A percentile compares a stretch with the other conserved stretches of the same genome.
Conservation (phyloP, 140 eudicot species). For the Senecio squalidus region DNA sequence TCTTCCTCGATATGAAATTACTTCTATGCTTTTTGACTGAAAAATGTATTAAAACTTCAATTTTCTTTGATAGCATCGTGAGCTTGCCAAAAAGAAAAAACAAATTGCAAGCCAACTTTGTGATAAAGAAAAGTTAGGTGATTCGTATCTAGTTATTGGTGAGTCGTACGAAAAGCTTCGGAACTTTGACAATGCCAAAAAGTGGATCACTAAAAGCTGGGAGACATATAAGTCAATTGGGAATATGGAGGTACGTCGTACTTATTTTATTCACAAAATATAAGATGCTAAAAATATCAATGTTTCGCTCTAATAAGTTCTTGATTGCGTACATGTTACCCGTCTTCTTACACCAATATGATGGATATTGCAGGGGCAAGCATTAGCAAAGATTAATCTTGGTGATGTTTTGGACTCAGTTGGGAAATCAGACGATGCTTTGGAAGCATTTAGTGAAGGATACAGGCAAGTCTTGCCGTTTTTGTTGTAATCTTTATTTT, state of each 20-base stretch:
- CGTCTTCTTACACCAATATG: constrained; percentile 18
- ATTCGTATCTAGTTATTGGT: constrained; percentile 72
- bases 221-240: constrained; percentile 64
- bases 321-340: neutral
- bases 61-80: constrained; percentile 46
- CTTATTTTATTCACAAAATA: neutral
- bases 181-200: constrained; percentile 60
- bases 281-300: neutral
- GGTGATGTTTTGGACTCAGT: constrained; percentile 74
- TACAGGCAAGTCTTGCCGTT: constrained; percentile 47
- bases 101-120: constrained; percentile 68
- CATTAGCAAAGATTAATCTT: constrained; percentile 74
- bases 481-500: neutral
- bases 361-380: constrained; percentile 82
- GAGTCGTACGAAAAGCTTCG: constrained; percentile 90
- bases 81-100: constrained; percentile 77
- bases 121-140: constrained; percentile 86
- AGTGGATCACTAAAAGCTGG: constrained; percentile 84
- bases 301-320: neutral
- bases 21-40: constrained; percentile 1
- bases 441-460: constrained; percentile 76
- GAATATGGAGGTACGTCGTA: constrained; percentile 71
- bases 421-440: constrained; percentile 74
- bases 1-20: neutral
- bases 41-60: neutral